phyloP scores from a whole-genome alignment of 2,329 filamentous ascomycete genomes.

The Zymoseptoria passerinii region DNA sequence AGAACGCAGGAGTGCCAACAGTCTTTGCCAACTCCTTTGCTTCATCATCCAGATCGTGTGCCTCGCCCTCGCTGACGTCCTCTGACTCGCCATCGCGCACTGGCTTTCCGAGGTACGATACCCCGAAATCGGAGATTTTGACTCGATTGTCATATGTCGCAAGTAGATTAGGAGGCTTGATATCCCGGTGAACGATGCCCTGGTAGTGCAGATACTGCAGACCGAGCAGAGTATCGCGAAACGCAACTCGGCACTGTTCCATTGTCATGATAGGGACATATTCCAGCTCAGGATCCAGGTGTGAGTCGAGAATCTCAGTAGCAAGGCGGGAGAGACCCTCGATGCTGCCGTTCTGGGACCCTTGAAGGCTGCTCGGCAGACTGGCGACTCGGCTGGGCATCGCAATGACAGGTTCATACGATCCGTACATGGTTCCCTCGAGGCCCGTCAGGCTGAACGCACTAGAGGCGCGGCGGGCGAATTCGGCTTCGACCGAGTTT shows the following conservation, averaged over 20 bases:
- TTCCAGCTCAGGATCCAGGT: slow-evolving; percentile 76
- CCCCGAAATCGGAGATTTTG: slow-evolving; percentile 98
- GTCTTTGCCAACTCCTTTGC: slow-evolving; percentile 96
- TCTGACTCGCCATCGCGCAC: slow-evolving; percentile 65
- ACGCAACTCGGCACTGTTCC: slow-evolving; percentile 70
- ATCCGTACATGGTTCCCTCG: slow-evolving; percentile 68
- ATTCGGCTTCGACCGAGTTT: slow-evolving; percentile 5
- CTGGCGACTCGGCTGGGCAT: slow-evolving; percentile 59
- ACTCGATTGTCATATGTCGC: slow-evolving; percentile 78
- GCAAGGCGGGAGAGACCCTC: slow-evolving; percentile 38
- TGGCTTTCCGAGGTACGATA: slow-evolving; percentile 89
- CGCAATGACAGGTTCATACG: not conserved
- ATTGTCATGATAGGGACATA: slow-evolving; percentile 92
- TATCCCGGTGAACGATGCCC: slow-evolving; percentile 44
- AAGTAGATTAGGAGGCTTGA: slow-evolving; percentile 68
- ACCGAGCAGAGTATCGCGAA: slow-evolving; percentile 86
- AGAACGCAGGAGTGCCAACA: slow-evolving; percentile 94
- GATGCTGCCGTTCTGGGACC: slow-evolving; percentile 35
- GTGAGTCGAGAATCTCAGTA: slow-evolving; percentile 47
- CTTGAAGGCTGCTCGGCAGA: slow-evolving; percentile 59
- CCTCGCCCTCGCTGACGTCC: slow-evolving; percentile 63
- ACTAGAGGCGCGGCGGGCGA: slow-evolving; percentile 5
- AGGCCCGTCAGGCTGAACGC: slow-evolving; percentile 44
- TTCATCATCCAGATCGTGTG: slow-evolving; percentile 71
- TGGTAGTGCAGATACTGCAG: slow-evolving; percentile 71